Percentiles rank a stretch among this genome's conserved stretches.
phyloP scores from a whole-genome alignment of 108 stramenopile genomes.

The Pseudonitzschia pungens region DNA sequence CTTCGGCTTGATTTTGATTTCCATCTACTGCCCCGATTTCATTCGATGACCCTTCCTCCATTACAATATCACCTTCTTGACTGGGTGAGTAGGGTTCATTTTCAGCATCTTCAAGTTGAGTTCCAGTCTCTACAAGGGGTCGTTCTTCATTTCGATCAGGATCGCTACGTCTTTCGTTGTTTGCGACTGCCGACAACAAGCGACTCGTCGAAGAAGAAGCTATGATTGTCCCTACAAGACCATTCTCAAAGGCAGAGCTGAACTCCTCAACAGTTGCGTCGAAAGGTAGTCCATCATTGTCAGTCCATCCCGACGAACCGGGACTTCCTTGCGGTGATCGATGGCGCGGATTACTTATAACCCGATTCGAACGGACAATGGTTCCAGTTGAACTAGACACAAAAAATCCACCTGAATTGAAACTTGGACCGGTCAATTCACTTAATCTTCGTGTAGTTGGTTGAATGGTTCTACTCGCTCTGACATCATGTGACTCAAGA shows the following conservation, averaged over 20 bases:
- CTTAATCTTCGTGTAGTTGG: conserved; percentile 31
- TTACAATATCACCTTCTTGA: conserved; percentile 15
- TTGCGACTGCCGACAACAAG: too few species aligned
- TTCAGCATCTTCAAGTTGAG: not conserved
- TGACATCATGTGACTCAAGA: conserved; percentile 36
- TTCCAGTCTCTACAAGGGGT: not conserved
- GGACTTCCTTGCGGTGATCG: conserved; percentile 7
- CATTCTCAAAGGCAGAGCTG: conserved; percentile 59
- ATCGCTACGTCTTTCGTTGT: not conserved
- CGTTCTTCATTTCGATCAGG: not conserved
- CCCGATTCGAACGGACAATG: conserved; percentile 50
- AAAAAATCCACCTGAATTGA: conserved; percentile 35
- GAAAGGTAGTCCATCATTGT: conserved; percentile 68
- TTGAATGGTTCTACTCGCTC: conserved; percentile 32
- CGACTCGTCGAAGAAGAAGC: not conserved
- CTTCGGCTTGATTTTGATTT: not conserved
- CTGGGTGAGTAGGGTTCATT: not conserved
- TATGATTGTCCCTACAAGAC: conserved; percentile 37
- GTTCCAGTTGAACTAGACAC: conserved; percentile 52
- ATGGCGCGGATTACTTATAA: not conserved
- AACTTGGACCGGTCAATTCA: conserved; percentile 31
- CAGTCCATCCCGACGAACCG: conserved; percentile 66
- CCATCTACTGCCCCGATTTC: not conserved
- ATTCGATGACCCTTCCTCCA: conserved; percentile 4
- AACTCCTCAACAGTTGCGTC: conserved; percentile 65